phyloP scores from a whole-genome alignment of 495 filamentous ascomycete genomes.

The Articulospora tetracladia region DNA sequence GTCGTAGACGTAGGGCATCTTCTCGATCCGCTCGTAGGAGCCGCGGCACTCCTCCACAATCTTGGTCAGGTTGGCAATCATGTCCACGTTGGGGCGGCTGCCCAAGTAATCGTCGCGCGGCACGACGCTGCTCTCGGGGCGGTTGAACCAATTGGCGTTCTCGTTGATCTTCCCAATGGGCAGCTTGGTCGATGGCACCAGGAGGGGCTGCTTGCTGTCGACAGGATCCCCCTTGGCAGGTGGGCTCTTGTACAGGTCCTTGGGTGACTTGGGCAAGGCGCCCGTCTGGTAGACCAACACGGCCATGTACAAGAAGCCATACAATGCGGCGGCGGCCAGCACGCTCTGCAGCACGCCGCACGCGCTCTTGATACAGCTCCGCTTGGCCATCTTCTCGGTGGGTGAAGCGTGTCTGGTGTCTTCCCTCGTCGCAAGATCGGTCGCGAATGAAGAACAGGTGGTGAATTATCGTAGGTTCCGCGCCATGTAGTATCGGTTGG shows the following conservation, averaged over 20 bases:
- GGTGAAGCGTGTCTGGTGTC: not conserved
- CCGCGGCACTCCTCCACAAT: constrained; percentile 49
- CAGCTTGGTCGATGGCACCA: constrained; percentile 16
- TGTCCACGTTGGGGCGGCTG: constrained; percentile 43
- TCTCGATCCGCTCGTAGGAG: constrained; percentile 42
- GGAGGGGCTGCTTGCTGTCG: constrained; percentile 10
- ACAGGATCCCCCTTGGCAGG: constrained; percentile 24
- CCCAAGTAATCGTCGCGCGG: constrained; percentile 48
- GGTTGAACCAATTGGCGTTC: constrained; percentile 43
- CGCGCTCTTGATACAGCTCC: constrained; percentile 22
- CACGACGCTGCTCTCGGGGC: constrained; percentile 42
- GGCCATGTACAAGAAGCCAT: constrained; percentile 28
- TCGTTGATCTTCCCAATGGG: constrained; percentile 32
- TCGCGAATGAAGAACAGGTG: constrained; percentile 2
- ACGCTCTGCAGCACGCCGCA: constrained; percentile 35
- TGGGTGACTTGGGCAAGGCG: constrained; percentile 21
- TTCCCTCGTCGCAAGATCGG: not conserved
- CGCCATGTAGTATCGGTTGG: constrained; percentile 17
- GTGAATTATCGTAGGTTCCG: constrained; percentile 19
- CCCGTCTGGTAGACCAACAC: constrained; percentile 33
- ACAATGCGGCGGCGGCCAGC: constrained; percentile 29
- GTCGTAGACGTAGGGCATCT: constrained; percentile 50
- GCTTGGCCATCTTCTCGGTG: constrained; percentile 28
- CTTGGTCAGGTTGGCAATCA: constrained; percentile 44
- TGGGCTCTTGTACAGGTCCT: constrained; percentile 18